Evolutionary conservation across 257 asterid genomes (phyloP).

Genomic region (Solanum tacnaense): DNA sequence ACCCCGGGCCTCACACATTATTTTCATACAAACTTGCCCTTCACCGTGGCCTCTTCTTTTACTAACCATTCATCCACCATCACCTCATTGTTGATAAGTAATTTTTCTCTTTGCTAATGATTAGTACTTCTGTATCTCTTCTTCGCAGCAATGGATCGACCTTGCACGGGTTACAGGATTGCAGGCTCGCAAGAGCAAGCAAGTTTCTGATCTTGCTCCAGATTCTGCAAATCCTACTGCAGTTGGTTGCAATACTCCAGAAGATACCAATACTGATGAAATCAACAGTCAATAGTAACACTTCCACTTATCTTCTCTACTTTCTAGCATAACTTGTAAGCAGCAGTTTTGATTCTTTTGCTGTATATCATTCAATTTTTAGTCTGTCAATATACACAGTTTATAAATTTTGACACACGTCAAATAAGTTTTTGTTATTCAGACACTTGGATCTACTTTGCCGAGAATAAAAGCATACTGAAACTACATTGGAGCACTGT

Average conservation of each 20-base stretch:
- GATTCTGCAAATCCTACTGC: conserved; percentile 41
- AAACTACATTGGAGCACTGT: neutral
- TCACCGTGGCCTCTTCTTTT: neutral
- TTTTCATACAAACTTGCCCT: neutral
- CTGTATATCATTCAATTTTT: neutral
- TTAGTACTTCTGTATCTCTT: neutral
- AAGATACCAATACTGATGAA: conserved; percentile 49
- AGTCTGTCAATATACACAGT: neutral
- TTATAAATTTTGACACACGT: neutral
- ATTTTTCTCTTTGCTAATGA: conserved; percentile 7
- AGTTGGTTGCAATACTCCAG: conserved; percentile 33
- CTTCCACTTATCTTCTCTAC: neutral
- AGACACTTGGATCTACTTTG: neutral
- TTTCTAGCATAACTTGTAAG: conserved; percentile 6
- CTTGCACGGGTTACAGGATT: conserved; percentile 80
- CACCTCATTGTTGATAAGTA: neutral
- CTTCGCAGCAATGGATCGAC: conserved; percentile 93
- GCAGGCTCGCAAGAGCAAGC: conserved; percentile 54
- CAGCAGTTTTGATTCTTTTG: neutral
- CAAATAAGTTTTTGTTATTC: neutral
- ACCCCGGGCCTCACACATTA: neutral
- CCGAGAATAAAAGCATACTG: neutral
- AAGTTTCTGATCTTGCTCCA: conserved; percentile 11
- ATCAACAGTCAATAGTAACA: conserved; percentile 33
- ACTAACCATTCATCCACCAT: neutral